Base-by-base conservation (phyloP, 2,329 filamentous ascomycete species). In the Paecilomyces formosus region DNA sequence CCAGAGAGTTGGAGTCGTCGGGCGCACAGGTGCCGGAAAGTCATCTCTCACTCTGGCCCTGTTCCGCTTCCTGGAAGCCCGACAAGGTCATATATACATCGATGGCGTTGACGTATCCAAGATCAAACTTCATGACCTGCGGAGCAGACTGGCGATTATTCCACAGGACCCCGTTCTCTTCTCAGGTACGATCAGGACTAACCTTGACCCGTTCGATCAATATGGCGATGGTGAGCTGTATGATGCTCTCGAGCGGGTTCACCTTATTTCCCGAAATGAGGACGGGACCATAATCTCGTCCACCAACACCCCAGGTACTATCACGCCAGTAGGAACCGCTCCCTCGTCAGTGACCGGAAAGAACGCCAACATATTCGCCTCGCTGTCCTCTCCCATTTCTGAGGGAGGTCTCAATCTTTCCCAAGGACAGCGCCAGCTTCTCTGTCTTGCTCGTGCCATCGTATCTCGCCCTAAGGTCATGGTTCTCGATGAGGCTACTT, bases 161-260 rank as follows among this genome's bases (percentile, higher is more conserved):
- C 89, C 90, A 1, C 88, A 92, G 74, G 89, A 93, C 64, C 89
- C 90, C 0, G 88, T 92, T 1, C 80, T 94, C 6, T 93, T 94
- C 74, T 89, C 87, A 0, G 90, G 90, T 22, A 92, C 89, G 0
- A 78, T 94, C 21, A 82, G 89, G 50, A 85, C 81, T 51, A 93
- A 93, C 66, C 80, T 94, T 3, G 90, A 94, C 67, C 87, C 89
- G 0, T 92, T 92, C 65, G 79, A 87, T 57, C 79, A 88, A 60
- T 84, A 90, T 67, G 82, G 79, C 1, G 89, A 93, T 62, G 78
- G 76, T 0, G 86, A 89, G 65, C 82, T 94, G 3, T 81, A 81
- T 39, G 87, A 90, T 64, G 88, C 85, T 0, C 79, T 94, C 0
- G 78, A 82, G 49, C 83, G 88, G 6, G 89, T 91, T 5, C 87